Percentiles rank a stretch among this genome's conserved stretches.
Conservation (phyloP, 2,329 filamentous ascomycete species). For the Aspergillus tanneri region DNA sequence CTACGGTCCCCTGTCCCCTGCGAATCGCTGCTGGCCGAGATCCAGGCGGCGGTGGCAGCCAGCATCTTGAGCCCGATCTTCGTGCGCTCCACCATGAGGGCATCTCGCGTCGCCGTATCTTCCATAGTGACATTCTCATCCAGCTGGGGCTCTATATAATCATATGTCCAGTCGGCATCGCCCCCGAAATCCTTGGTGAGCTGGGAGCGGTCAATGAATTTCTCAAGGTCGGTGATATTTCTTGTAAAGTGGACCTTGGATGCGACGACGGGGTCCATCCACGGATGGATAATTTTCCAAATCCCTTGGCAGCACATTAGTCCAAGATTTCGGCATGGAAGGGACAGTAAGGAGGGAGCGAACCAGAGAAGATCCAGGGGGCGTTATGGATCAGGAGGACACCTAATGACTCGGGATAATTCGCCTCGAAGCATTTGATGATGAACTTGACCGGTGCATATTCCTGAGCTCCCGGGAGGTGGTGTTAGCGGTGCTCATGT, state of each 20-base stretch:
- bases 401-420: constrained; percentile 90
- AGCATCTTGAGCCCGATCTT: constrained; percentile 69
- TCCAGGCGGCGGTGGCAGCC: constrained; percentile 70
- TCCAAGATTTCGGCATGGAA: too few species aligned
- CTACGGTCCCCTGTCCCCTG: too few species aligned
- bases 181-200: constrained; percentile 81
- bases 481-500: too few species aligned
- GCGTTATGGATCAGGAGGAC: constrained; percentile 88
- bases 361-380: constrained; percentile 91
- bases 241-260: constrained; percentile 90
- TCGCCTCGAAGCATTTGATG: constrained; percentile 97
- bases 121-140: constrained; percentile 75
- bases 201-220: constrained; percentile 67
- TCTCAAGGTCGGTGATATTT: constrained; percentile 69
- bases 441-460: constrained; percentile 97
- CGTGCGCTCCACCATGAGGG: constrained; percentile 61
- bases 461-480: too few species aligned
- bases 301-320: too few species aligned
- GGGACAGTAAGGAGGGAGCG: constrained; percentile 20
- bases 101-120: constrained; percentile 60
- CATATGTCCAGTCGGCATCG: constrained; percentile 76
- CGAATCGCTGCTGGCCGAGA: too few species aligned
- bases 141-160: constrained; percentile 70
- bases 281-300: constrained; percentile 89
- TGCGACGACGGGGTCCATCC: constrained; percentile 93